A percentile compares a stretch with the other conserved stretches of the same genome.
Evolutionary conservation across 768 basidiomycete species (phyloP).

Genomic region (Kwoniella mangroviensis): DNA sequence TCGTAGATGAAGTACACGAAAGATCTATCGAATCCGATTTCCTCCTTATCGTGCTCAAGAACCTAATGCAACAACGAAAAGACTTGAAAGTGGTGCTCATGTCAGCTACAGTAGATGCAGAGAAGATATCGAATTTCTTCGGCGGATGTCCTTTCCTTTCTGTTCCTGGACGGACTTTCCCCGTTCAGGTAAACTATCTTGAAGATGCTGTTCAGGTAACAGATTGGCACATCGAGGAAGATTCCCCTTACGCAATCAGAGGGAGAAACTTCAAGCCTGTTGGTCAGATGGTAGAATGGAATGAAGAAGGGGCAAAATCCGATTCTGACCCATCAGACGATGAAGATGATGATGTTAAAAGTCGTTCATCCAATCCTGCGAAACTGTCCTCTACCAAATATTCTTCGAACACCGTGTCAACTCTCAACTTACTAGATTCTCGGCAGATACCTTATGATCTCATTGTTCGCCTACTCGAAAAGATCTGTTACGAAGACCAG

Average conservation of each 20-base stretch:
- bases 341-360: conserved; percentile 59
- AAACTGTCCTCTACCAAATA: conserved; percentile 64
- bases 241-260: conserved; percentile 69
- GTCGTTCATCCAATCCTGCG: conserved; percentile 39
- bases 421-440: conserved; percentile 84
- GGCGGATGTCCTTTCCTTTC: conserved; percentile 78
- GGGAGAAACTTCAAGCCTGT: conserved; percentile 59
- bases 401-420: conserved; percentile 71
- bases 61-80: conserved; percentile 72
- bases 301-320: conserved; percentile 67
- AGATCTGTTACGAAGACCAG: conserved; percentile 73
- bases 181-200: conserved; percentile 80
- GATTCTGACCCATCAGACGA: conserved; percentile 70
- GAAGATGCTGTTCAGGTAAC: conserved; percentile 89
- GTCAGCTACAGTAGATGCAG: conserved; percentile 87
- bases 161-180: conserved; percentile 93
- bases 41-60: conserved; percentile 87
- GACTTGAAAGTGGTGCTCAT: conserved; percentile 93
- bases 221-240: conserved; percentile 76
- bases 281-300: conserved; percentile 75
- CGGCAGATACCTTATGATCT: conserved; percentile 89
- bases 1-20: conserved; percentile 97
- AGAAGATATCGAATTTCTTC: conserved; percentile 77
- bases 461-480: conserved; percentile 79
- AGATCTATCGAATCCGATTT: conserved; percentile 97